Evolutionary conservation across 2,329 filamentous ascomycete species (phyloP).

Genomic region (Colletotrichum eleusines): DNA sequence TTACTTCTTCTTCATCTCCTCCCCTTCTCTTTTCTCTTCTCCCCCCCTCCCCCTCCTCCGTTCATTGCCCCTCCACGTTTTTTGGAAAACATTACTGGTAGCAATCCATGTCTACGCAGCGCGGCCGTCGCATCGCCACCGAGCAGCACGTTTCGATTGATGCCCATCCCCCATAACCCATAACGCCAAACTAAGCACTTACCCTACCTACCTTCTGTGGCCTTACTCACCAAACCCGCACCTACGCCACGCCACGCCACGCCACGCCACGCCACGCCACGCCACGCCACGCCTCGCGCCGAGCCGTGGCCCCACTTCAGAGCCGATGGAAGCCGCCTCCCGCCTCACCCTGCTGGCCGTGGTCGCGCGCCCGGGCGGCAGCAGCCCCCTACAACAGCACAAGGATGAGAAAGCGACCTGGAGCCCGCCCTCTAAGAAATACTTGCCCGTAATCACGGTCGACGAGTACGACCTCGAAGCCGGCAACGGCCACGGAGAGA

Average conservation of each 20-base stretch:
- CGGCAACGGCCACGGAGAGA: neutral
- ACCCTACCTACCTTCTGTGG: too few species aligned
- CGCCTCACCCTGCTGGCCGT: conserved; percentile 22
- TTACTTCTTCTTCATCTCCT: neutral
- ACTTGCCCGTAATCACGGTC: conserved; percentile 15
- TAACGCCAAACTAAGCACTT: too few species aligned
- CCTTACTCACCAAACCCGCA: neutral
- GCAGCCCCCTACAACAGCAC: neutral
- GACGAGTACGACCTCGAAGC: conserved; percentile 27
- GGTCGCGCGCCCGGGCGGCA: conserved; percentile 2
- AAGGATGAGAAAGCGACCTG: conserved; percentile 26
- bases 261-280: too few species aligned
- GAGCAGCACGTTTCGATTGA: neutral
- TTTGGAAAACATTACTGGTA: too few species aligned
- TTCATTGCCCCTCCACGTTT: neutral
- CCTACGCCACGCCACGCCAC: too few species aligned
- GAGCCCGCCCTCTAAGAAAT: conserved; percentile 7
- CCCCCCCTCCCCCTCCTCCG: neutral
- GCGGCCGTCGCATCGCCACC: neutral
- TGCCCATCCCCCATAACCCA: neutral
- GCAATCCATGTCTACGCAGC: neutral
- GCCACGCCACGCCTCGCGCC: neutral
- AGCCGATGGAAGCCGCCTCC: conserved; percentile 25
- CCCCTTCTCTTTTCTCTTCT: neutral
- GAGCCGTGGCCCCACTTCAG: neutral